phyloP scores from a whole-genome alignment of 1,139 yeast species.

The Geotrichum citri-aurantii region DNA sequence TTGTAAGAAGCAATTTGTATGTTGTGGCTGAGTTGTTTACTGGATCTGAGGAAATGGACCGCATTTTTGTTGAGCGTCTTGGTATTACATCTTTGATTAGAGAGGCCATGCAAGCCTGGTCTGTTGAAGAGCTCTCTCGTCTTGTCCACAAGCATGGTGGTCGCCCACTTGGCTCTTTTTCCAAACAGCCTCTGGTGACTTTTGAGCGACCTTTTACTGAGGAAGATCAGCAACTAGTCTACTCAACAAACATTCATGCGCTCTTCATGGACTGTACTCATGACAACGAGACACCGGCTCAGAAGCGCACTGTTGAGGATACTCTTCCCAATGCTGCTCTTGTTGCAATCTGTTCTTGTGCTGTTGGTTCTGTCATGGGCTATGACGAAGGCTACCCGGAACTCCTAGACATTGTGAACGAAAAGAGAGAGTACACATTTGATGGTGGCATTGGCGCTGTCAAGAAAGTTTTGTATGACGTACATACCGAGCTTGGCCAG shows the following conservation, averaged over 20 bases:
- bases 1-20: slow-evolving; percentile 75
- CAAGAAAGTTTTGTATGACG: slow-evolving; percentile 51
- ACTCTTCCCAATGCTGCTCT: slow-evolving; percentile 94
- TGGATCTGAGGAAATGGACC: slow-evolving; percentile 88
- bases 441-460: slow-evolving; percentile 68
- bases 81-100: slow-evolving; percentile 85
- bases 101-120: slow-evolving; percentile 97
- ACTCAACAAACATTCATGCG: slow-evolving; percentile 80
- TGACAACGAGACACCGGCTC: slow-evolving; percentile 85
- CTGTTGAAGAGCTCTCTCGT: slow-evolving; percentile 77
- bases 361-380: slow-evolving; percentile 92
- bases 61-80: slow-evolving; percentile 79
- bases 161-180: slow-evolving; percentile 84
- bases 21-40: slow-evolving; percentile 93
- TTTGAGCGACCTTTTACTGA: slow-evolving; percentile 20
- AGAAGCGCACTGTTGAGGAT: slow-evolving; percentile 88
- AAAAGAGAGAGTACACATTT: slow-evolving; percentile 57
- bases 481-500: slow-evolving; percentile 64
- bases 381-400: slow-evolving; percentile 88
- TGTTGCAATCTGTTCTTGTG: slow-evolving; percentile 88
- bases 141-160: slow-evolving; percentile 92
- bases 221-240: slow-evolving; percentile 42
- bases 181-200: slow-evolving; percentile 28
- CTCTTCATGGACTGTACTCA: slow-evolving; percentile 97
- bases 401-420: slow-evolving; percentile 75